Base-by-base conservation (phyloP, 2,329 filamentous ascomycete genomes). In the Scopulariopsis brevicaulis region DNA sequence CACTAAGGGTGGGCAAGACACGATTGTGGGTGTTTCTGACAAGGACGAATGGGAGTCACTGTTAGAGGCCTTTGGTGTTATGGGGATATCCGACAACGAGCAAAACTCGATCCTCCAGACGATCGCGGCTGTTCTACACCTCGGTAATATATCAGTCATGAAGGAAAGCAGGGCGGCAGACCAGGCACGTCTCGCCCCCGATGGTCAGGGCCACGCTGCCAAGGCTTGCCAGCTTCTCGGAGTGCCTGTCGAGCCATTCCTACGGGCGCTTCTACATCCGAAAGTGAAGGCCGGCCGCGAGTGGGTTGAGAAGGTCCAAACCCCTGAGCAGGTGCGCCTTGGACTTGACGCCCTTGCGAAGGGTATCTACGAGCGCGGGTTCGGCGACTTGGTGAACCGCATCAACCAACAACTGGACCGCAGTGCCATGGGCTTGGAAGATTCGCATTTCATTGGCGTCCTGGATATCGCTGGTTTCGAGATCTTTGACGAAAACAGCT, bases 391-490 rank as follows among this genome's bases (percentile, higher is more conserved):
- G 3, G 95, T 99, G 2, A 84, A 83, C 54, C 86, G 91, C 56
- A 96, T 99, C 75, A 99, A 99, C 69, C 81, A 80, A 56, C 92
- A 96, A 67, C 82, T 99, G 4, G 92, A 97, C 68, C 85, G 90
- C n/a, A 87, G 85, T 50, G 88, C 90, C 3, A 82, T 89, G 71
- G 86, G 87, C 11, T 78, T 84, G 54, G 92, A 99, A 60, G 92
- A 97, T 67, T 92, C 89, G 1, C 87, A 90, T 66, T 99, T 99
- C 72, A 99, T 99, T 63, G 94, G 94, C 57, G 94, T 99, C 10
- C 85, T 99, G 50, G 94, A 99, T 82, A 99, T 99, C 71, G 95
- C 95, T 62, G 94, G 94, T 60, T 99, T 99, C 71, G 94, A 99
- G 69, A 99, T 99, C 60, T 99, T 99, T 65, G 92, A 99, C 65